Base-by-base conservation (phyloP, 1,284 basidiomycete species). In the Kwoniella shivajii region DNA sequence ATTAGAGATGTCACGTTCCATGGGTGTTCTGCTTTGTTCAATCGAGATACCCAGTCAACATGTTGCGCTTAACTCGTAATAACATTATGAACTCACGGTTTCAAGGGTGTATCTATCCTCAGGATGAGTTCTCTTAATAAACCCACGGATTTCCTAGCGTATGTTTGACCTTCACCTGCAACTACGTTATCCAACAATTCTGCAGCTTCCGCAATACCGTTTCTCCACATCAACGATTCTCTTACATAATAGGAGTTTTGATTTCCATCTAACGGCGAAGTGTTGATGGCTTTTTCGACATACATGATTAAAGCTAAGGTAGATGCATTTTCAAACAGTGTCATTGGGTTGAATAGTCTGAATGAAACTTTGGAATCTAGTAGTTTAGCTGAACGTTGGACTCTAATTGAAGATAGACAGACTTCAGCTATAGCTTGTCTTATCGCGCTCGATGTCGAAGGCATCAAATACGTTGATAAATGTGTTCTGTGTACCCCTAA, bases 131-230 rank as follows among this genome's bases (percentile, higher is more conserved):
- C 68, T 34, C 72, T 64, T 31, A 74, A 50, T 6, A 76, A 64
- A 16, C 55, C 59, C n/a, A 69, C 66, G 3, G 68, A 65, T 38
- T 58, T 67, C 9, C 66, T 58, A 9, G 69, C 65, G 29, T 67
- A 68, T 16, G 39, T 47, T 4, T 50, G 54, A 4, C 54, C 61
- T 4, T 53, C 58, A 11, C 63, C 57, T 5, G 70, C 65, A 33
- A 58, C 50, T 6, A 72, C 67, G 46, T 63, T 65, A 59, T 76
- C 74, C 45, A 76, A 58, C 59, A 76, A 52, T 51, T 76, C 74
- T 13, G 59, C 60, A 14, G 68, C 71, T 44, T 73, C 70, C 20
- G 71, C 67, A 11, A 74, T 57, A 5, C 69, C 72, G 4, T 60
- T 62, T 41, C 71, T 59, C 67, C 68, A 64, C 16, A 63, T 57